Evolutionary conservation across 78 protist genomes (phyloP).

Genomic region (Dictyostelium capitatum): DNA sequence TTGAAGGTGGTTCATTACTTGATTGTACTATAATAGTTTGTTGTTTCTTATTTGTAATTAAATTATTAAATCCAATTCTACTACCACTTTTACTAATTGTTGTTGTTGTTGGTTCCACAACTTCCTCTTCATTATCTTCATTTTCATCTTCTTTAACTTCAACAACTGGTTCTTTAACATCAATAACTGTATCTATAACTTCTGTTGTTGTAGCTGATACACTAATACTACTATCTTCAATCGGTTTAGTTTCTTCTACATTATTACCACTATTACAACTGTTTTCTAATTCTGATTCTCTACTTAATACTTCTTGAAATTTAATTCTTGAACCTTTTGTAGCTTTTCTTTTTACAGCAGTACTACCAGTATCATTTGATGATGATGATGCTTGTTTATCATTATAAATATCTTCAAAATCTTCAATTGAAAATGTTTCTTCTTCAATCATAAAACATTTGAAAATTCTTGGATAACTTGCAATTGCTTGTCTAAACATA

Average conservation of each 20-base stretch:
- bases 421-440: constrained; percentile 54
- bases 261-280: neutral
- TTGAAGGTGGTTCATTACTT: neutral
- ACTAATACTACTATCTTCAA: too few species aligned
- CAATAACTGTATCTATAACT: too few species aligned
- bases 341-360: neutral
- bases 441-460: constrained; percentile 78
- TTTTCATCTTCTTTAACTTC: neutral
- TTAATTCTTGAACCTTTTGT: constrained; percentile 11
- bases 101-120: neutral
- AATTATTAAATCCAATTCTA: neutral
- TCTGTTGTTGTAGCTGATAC: too few species aligned
- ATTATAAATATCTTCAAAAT: constrained; percentile 49
- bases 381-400: neutral
- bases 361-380: neutral
- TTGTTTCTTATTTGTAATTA: neutral
- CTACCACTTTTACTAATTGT: neutral
- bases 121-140: neutral
- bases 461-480: constrained; percentile 66
- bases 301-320: constrained; percentile 34
- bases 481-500: constrained; percentile 59
- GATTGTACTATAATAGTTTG: neutral
- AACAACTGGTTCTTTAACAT: neutral
- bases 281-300: constrained; percentile 35
- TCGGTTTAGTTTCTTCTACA: neutral